Conservation (phyloP, 768 basidiomycete species). For the Favolaschia claudopus region DNA sequence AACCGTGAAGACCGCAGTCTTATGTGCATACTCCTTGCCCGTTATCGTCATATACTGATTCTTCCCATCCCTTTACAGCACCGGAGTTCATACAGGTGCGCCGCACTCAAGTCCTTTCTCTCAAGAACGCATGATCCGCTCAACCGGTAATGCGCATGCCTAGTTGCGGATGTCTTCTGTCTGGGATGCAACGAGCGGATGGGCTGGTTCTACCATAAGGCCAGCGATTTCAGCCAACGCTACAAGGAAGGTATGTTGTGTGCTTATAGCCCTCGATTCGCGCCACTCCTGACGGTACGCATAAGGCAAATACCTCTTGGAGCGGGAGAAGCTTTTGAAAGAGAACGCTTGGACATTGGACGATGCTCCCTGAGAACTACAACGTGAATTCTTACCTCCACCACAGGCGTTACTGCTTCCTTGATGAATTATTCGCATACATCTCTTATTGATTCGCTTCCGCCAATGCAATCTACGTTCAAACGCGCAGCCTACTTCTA, state of each 20-base stretch:
- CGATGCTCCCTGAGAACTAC: constrained; percentile 42
- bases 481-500: not conserved
- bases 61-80: constrained; percentile 48
- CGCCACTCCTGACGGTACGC: not conserved
- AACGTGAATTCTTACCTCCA: too few relatives aligned
- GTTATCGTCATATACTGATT: constrained; percentile 5
- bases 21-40: constrained; percentile 50
- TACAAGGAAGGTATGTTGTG: constrained; percentile 78
- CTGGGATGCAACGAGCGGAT: constrained; percentile 79
- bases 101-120: too few relatives aligned
- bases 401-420: not conserved
- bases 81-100: constrained; percentile 81
- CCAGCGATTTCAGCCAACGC: constrained; percentile 77
- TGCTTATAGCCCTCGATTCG: not conserved
- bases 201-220: constrained; percentile 87
- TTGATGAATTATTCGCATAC: too few relatives aligned
- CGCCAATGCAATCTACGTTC: too few relatives aligned
- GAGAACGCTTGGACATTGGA: constrained; percentile 82
- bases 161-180: constrained; percentile 85
- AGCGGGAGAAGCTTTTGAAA: constrained; percentile 81
- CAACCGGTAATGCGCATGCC: too few relatives aligned
- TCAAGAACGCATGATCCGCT: too few relatives aligned
- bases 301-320: constrained; percentile 81
- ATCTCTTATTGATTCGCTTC: too few relatives aligned
- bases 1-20: constrained; percentile 77